phyloP scores from a whole-genome alignment of 2,329 filamentous ascomycete genomes.

The Myriosclerotinia scirpicola region DNA sequence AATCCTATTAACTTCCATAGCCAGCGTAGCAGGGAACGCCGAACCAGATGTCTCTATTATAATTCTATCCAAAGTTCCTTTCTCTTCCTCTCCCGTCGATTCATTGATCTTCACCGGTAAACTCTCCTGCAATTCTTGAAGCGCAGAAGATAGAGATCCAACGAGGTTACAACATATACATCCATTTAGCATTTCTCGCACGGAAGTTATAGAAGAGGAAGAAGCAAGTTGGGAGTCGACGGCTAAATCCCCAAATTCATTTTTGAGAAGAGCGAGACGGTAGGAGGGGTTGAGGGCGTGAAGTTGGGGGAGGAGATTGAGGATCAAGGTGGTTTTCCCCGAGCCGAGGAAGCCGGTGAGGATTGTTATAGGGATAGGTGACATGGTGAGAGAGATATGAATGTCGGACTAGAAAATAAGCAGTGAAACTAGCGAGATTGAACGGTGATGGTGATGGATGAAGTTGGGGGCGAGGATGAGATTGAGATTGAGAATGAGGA shows the following conservation, averaged over 20 bases:
- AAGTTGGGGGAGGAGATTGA: slow-evolving; percentile 91
- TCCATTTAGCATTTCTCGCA: slow-evolving; percentile 90
- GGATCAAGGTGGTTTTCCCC: slow-evolving; percentile 93
- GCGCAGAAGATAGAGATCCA: slow-evolving; percentile 79
- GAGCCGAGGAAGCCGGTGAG: slow-evolving; percentile 95
- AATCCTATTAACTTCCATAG: slow-evolving; percentile 69
- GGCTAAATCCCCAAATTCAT: slow-evolving; percentile 94
- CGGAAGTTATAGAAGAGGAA: slow-evolving; percentile 79
- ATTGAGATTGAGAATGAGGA: neutral
- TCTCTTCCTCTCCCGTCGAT: slow-evolving; percentile 29
- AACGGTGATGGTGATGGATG: neutral
- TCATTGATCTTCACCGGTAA: neutral
- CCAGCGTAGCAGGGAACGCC: slow-evolving; percentile 62
- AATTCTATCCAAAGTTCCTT: slow-evolving; percentile 68
- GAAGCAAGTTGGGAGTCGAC: slow-evolving; percentile 90
- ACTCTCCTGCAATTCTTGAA: slow-evolving; percentile 61
- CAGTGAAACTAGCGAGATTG: neutral
- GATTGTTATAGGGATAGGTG: slow-evolving; percentile 84
- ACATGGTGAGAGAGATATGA: slow-evolving; percentile 2
- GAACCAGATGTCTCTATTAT: slow-evolving; percentile 86
- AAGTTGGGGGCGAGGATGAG: neutral
- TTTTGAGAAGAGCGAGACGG: slow-evolving; percentile 91
- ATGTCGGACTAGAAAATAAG: neutral
- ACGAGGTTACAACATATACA: slow-evolving; percentile 99
- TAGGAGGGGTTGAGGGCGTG: slow-evolving; percentile 69